Evolutionary conservation across 495 filamentous ascomycete genomes (phyloP).

Genomic region (Penicillium paxilli): DNA sequence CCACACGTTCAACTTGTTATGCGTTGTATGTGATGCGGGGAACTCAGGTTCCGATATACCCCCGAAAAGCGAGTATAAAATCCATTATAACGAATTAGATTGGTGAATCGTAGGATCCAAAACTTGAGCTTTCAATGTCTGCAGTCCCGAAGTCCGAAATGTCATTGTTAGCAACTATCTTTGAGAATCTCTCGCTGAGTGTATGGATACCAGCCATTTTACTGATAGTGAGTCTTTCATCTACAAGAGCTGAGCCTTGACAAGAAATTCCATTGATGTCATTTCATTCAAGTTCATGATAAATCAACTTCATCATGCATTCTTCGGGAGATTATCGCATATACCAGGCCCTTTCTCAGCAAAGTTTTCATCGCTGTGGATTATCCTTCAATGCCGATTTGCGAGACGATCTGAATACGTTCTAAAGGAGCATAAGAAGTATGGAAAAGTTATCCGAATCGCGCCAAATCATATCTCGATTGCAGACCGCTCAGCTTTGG

Average conservation of each 20-base stretch:
- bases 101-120: not conserved
- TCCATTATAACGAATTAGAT: not conserved
- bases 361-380: slow-evolving; percentile 4
- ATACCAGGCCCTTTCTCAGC: not conserved
- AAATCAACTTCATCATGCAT: not conserved
- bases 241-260: too few relatives aligned
- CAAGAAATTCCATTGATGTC: too few relatives aligned
- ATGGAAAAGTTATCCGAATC: slow-evolving; percentile 1
- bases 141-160: not conserved
- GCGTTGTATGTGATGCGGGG: not conserved
- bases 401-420: not conserved
- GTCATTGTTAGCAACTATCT: not conserved
- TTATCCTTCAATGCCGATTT: not conserved
- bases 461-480: slow-evolving; percentile 9
- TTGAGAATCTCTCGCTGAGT: not conserved
- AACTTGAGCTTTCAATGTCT: not conserved
- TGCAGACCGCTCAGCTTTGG: not conserved
- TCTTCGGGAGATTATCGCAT: not conserved
- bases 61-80: not conserved
- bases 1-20: not conserved
- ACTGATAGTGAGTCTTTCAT: not conserved
- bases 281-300: not conserved
- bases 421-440: not conserved
- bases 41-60: not conserved
- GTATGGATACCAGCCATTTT: not conserved